Evolutionary conservation across 2,329 filamentous ascomycete species (phyloP), one percentile per base, ranked within the genome.

Genomic region (Sordariomycetes sp.): DNA sequence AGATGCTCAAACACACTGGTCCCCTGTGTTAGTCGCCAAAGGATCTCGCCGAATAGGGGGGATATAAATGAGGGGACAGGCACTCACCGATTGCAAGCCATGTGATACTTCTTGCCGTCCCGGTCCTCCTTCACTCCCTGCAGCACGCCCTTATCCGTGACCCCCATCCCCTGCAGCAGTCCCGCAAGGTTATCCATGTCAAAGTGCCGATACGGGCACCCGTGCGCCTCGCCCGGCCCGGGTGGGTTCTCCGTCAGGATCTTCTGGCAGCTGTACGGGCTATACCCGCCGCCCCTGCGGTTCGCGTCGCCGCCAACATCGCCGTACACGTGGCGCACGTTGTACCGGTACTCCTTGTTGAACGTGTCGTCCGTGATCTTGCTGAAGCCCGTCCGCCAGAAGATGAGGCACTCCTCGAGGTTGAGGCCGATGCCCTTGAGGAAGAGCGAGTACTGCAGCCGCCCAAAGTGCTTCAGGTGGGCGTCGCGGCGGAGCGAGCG

Each of bases 311-410:
- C 93, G 58, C 94, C 94, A 0, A 97, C 94, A 66, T 97, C 93
- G 63, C 94, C 94, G 70, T 97, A 99, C 0, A 79, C 73, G 78
- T 99, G 93, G n/a, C 92, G 88, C 59, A 97, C 83, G 70, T 99
- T 97, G 79, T 99, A 99, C 52, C 89, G 83, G 74, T 99, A 97
- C 69, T 97, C 91, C 69, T 97, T 97, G 73, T 95, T 95, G 80
- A 97, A 99, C 40, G 87, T 87, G 66, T 97, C 93, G 67, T 97
- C 94, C 0, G 89, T 92, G 62, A 95, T 84, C 64, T 90, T 88
- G 69, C 85, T 85, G 80, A 99, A 97, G 32, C 81, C 79, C 61
- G 84, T 81, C 12, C 94, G 86, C 94, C 94, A 99, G 76, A 99
- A 99, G 14, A 90, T 65, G 25, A 99, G 80, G 65, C 85, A 90